Conservation (phyloP, 345 rosid species). For the Bruguiera parviflora region DNA sequence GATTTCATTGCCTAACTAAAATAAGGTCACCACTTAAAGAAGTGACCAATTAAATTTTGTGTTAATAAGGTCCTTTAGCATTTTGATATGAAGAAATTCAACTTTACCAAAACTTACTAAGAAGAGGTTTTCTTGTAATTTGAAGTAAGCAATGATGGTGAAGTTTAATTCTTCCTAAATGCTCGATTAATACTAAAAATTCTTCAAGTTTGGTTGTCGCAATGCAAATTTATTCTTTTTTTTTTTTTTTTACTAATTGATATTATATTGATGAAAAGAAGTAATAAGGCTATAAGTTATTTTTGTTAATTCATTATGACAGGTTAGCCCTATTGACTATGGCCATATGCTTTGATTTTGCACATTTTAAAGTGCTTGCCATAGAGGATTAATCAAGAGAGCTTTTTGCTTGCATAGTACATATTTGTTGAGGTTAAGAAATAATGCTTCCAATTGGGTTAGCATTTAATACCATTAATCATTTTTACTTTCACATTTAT, state of each 20-base stretch:
- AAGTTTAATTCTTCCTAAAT: conserved; percentile 50
- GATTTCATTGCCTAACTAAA: no score
- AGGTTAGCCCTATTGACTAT: conserved; percentile 97
- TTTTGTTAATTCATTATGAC: conserved; percentile 13
- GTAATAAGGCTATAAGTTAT: neutral
- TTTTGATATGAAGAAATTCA: conserved; percentile 86
- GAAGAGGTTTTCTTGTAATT: conserved; percentile 98
- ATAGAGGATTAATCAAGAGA: conserved; percentile 76
- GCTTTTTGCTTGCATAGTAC: conserved; percentile 73
- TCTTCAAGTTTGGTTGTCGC: conserved; percentile 89
- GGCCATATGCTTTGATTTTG: conserved; percentile 88
- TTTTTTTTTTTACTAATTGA: neutral
- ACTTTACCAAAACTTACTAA: conserved; percentile 87
- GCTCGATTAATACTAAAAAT: conserved; percentile 60
- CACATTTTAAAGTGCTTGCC: conserved; percentile 80
- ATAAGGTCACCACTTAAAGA: no score
- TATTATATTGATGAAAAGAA: neutral
- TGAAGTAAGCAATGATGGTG: conserved; percentile 68
- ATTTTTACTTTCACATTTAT: conserved; percentile 90
- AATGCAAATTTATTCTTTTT: conserved; percentile 38
- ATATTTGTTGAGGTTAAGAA: conserved; percentile 78
- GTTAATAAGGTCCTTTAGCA: conserved; percentile 42
- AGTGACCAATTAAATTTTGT: no score
- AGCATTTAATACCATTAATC: conserved; percentile 96
- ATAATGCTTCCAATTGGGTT: conserved; percentile 79